Conservation (phyloP, 2,329 filamentous ascomycete genomes). For the Monosporascus sp. region DNA sequence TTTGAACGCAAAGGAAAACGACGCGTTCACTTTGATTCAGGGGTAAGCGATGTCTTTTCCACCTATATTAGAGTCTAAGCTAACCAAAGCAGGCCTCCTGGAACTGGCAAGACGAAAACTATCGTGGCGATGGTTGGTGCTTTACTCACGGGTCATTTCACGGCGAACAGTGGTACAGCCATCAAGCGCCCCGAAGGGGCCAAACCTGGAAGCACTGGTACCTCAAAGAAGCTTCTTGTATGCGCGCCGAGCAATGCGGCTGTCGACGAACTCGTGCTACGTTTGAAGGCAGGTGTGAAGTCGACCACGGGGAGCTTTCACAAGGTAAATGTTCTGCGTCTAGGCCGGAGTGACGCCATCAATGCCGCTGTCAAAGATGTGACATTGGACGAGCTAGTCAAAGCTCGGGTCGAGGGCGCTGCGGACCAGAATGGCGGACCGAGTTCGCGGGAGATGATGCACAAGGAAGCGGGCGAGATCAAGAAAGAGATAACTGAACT, state of each 20-base stretch:
- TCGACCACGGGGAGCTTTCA: constrained; percentile 66
- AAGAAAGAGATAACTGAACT: constrained; percentile 69
- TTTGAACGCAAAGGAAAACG: constrained; percentile 86
- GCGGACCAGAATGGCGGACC: constrained; percentile 53
- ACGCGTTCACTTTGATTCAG: constrained; percentile 94
- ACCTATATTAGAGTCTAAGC: constrained; percentile 10
- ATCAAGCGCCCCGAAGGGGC: constrained; percentile 35
- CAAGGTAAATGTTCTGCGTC: constrained; percentile 79
- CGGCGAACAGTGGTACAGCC: constrained; percentile 36
- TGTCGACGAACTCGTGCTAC: constrained; percentile 90
- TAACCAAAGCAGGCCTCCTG: constrained; percentile 63
- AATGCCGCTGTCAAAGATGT: constrained; percentile 86
- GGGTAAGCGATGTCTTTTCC: constrained; percentile 46
- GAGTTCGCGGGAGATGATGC: constrained; percentile 52
- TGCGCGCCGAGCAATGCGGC: constrained; percentile 98
- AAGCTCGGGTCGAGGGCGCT: constrained; percentile 60
- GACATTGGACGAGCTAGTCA: constrained; percentile 87
- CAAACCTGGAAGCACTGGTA: constrained; percentile 28
- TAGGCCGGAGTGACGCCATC: constrained; percentile 88
- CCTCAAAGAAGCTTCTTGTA: constrained; percentile 80
- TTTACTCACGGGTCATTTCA: constrained; percentile 59
- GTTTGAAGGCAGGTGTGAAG: constrained; percentile 82
- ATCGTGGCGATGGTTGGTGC: constrained; percentile 95
- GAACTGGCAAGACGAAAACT: constrained; percentile 97
- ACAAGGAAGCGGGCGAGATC: constrained; percentile 62